These are phyloP conservation scores for Colletotrichum theobromicola DNA, from an alignment of 2,329 filamentous ascomycete species.

Conservation along the genomic window DNA sequence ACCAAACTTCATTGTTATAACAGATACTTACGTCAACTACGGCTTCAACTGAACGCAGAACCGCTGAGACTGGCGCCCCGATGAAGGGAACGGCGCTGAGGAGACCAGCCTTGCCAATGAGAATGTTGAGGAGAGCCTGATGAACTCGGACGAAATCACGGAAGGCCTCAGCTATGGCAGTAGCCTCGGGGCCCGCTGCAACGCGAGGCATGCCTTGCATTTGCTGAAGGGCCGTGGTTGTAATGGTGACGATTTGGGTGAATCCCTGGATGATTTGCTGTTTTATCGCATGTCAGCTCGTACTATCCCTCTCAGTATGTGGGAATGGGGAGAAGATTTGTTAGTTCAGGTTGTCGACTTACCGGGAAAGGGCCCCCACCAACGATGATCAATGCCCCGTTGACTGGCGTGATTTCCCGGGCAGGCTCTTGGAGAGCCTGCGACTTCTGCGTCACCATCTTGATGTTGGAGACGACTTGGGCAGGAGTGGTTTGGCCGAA, in stretches of 20 bases:
- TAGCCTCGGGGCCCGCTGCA: constrained; percentile 10
- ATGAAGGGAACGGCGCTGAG: constrained; percentile 30
- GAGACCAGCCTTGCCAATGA: constrained; percentile 38
- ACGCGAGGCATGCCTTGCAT: constrained; percentile 24
- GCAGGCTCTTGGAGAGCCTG: constrained; percentile 30
- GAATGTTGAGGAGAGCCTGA: constrained; percentile 35
- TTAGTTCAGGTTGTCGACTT: constrained; percentile 9
- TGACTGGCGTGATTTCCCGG: constrained; percentile 29
- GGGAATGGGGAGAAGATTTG: not conserved
- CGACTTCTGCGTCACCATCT: constrained; percentile 27
- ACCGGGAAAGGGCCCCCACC: constrained; percentile 36
- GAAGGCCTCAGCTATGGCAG: constrained; percentile 31
- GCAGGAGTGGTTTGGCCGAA: constrained; percentile 19
- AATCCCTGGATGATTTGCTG: constrained; percentile 35
- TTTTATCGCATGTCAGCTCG: not conserved
- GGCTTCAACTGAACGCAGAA: constrained; percentile 28
- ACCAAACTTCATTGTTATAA: no score
- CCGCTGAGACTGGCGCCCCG: constrained; percentile 29
- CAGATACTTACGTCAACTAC: constrained; percentile 29
- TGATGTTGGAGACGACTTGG: constrained; percentile 29
- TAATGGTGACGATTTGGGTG: constrained; percentile 30
- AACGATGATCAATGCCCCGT: constrained; percentile 27
- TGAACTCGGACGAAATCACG: constrained; percentile 34
- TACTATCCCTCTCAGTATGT: no score
- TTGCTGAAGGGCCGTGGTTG: constrained; percentile 10